Evolutionary conservation across 805 yeast genomes (phyloP).

Genomic region (Jamesozyma rosinii): DNA sequence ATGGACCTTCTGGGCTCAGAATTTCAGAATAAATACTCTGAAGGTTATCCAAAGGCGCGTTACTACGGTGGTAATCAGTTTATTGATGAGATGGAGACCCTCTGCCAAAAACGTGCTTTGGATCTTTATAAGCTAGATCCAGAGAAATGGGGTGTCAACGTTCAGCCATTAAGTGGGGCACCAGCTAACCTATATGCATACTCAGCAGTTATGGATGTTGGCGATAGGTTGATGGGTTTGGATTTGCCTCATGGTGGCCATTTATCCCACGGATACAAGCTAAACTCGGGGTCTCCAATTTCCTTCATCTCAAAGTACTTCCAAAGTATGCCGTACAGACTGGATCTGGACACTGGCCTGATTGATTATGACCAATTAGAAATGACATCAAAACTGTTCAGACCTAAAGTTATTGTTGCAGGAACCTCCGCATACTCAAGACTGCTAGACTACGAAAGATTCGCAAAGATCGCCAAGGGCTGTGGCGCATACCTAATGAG

Average conservation of each 20-base stretch:
- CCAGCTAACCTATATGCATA: slow-evolving; percentile 94
- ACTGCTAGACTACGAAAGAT: slow-evolving; percentile 78
- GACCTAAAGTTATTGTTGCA: slow-evolving; percentile 92
- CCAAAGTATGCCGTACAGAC: slow-evolving; percentile 95
- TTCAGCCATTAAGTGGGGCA: slow-evolving; percentile 90
- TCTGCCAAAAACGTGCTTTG: slow-evolving; percentile 88
- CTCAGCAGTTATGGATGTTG: slow-evolving; percentile 78
- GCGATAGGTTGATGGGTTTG: slow-evolving; percentile 92
- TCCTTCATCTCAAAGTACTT: slow-evolving; percentile 88
- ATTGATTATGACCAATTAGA: slow-evolving; percentile 87
- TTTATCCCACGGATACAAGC: slow-evolving; percentile 93
- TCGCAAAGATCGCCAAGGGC: slow-evolving; percentile 83
- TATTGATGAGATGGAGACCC: slow-evolving; percentile 81
- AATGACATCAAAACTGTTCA: slow-evolving; percentile 71
- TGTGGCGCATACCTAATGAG: slow-evolving; percentile 88
- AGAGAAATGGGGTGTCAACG: slow-evolving; percentile 93
- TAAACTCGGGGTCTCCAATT: slow-evolving; percentile 72
- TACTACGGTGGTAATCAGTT: slow-evolving; percentile 97
- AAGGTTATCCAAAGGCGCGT: slow-evolving; percentile 96
- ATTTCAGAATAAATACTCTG: slow-evolving; percentile 96
- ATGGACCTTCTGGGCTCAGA: slow-evolving; percentile 91
- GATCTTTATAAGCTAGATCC: slow-evolving; percentile 70
- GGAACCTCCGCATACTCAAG: slow-evolving; percentile 96
- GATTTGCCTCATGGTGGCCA: slow-evolving; percentile 99
- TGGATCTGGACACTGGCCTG: slow-evolving; percentile 75